Percentiles rank a stretch among this genome's conserved stretches.
Evolutionary conservation across 1,284 basidiomycete genomes (phyloP).

Genomic region (Boletellus dicymbophilus): DNA sequence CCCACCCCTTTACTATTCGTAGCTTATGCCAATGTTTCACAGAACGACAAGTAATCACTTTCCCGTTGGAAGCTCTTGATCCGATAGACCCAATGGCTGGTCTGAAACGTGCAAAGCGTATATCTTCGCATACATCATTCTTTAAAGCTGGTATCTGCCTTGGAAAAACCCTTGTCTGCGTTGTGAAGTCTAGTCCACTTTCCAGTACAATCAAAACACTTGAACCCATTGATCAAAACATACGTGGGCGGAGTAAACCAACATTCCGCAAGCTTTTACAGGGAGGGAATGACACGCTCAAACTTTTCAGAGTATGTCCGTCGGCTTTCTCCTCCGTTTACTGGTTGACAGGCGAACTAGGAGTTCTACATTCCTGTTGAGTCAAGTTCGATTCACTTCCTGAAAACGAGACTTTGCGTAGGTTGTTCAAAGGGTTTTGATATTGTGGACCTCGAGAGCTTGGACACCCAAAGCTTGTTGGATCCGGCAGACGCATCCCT

Average conservation of each 20-base stretch:
- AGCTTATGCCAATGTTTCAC: constrained; percentile 9
- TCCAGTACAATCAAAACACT: constrained; percentile 98
- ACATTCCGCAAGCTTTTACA: constrained; percentile 95
- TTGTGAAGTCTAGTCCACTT: constrained; percentile 94
- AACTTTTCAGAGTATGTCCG: constrained; percentile 82
- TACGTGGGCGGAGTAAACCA: constrained; percentile 84
- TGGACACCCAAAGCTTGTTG: constrained; percentile 95
- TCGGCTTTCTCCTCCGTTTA: neutral
- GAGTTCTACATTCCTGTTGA: constrained; percentile 99
- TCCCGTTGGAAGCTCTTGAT: constrained; percentile 93
- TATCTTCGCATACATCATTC: constrained; percentile 96
- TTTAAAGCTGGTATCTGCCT: constrained; percentile 97
- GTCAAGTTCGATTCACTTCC: constrained; percentile 95
- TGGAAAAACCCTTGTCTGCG: constrained; percentile 93
- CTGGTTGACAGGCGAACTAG: constrained; percentile 39
- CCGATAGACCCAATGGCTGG: constrained; percentile 89
- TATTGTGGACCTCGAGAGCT: constrained; percentile 96
- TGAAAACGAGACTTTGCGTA: constrained; percentile 97
- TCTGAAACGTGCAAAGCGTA: constrained; percentile 91
- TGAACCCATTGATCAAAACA: constrained; percentile 92
- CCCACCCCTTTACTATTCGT: neutral
- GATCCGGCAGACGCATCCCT: constrained; percentile 92
- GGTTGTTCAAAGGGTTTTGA: constrained; percentile 99
- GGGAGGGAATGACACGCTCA: constrained; percentile 93
- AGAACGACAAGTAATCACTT: constrained; percentile 96